A percentile compares a stretch with the other conserved stretches of the same genome.
Conservation (phyloP, 2,329 filamentous ascomycete genomes). For the Botrytis hyacinthi region DNA sequence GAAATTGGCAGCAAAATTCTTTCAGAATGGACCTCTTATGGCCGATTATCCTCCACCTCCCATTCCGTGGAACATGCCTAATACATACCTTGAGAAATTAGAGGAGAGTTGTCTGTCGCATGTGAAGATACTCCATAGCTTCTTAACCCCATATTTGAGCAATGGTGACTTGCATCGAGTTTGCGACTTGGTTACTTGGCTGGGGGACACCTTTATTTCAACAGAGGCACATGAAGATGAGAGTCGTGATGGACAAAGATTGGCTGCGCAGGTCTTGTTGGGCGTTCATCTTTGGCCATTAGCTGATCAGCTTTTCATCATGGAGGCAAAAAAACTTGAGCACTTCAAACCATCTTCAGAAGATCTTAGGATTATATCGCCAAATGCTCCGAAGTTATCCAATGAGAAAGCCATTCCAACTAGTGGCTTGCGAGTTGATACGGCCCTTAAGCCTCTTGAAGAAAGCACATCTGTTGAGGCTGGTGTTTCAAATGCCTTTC, state of each 20-base stretch:
- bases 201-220: slow-evolving; percentile 36
- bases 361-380: slow-evolving; percentile 29
- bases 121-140: slow-evolving; percentile 33
- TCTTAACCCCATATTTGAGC: slow-evolving; percentile 33
- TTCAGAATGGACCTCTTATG: slow-evolving; percentile 34
- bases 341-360: slow-evolving; percentile 35
- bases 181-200: slow-evolving; percentile 36
- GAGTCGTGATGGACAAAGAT: slow-evolving; percentile 31
- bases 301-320: slow-evolving; percentile 36
- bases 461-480: slow-evolving; percentile 56
- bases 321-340: slow-evolving; percentile 36
- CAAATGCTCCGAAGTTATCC: neutral
- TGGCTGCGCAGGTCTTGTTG: slow-evolving; percentile 33
- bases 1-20: slow-evolving; percentile 34
- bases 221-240: slow-evolving; percentile 32
- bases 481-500: slow-evolving; percentile 56
- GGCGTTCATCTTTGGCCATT: slow-evolving; percentile 37
- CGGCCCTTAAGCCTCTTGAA: slow-evolving; percentile 43
- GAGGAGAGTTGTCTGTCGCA: slow-evolving; percentile 35
- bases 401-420: slow-evolving; percentile 5
- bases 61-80: slow-evolving; percentile 30
- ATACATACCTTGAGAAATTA: slow-evolving; percentile 33
- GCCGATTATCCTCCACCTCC: slow-evolving; percentile 26
- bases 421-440: slow-evolving; percentile 19
- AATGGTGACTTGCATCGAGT: slow-evolving; percentile 34